A percentile compares a stretch with the other conserved stretches of the same genome.
phyloP scores from a whole-genome alignment of 1,284 basidiomycete genomes.

The Gomphus bonarii region DNA sequence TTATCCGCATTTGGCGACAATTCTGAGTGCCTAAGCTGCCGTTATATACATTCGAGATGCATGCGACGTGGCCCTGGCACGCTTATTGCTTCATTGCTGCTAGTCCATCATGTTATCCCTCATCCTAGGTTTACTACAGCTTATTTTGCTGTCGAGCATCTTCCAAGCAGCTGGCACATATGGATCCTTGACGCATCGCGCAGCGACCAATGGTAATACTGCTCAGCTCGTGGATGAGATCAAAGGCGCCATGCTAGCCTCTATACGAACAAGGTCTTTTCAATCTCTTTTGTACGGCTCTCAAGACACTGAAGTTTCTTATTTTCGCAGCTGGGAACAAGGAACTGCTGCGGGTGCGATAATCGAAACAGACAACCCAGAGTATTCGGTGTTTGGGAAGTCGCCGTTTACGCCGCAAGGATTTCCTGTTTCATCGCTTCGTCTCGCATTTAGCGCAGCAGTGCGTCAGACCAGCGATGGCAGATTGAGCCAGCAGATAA shows the following conservation, averaged over 20 bases:
- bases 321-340: slow-evolving; percentile 21
- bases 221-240: slow-evolving; percentile 4
- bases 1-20: no score
- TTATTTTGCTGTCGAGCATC: neutral
- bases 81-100: neutral
- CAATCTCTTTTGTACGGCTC: neutral
- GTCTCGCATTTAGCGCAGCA: slow-evolving; percentile 21
- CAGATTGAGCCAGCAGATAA: slow-evolving; percentile 21
- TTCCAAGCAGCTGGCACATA: neutral
- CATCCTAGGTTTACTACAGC: neutral
- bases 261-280: slow-evolving; percentile 17
- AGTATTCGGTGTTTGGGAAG: slow-evolving; percentile 21
- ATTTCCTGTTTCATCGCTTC: slow-evolving; percentile 17
- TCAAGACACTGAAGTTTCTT: neutral
- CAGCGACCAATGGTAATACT: neutral
- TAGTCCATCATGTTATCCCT: neutral
- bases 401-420: slow-evolving; percentile 16
- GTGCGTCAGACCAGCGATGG: slow-evolving; percentile 22
- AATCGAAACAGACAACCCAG: slow-evolving; percentile 19
- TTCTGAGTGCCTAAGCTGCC: no score
- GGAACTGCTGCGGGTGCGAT: slow-evolving; percentile 21
- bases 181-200: neutral
- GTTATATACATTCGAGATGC: no score
- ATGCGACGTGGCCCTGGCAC: neutral
- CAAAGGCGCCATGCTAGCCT: slow-evolving; percentile 18